These are phyloP conservation scores for Backusella macrospora DNA, from an alignment of 192 early-diverging fungal species.

Conservation along the genomic window DNA sequence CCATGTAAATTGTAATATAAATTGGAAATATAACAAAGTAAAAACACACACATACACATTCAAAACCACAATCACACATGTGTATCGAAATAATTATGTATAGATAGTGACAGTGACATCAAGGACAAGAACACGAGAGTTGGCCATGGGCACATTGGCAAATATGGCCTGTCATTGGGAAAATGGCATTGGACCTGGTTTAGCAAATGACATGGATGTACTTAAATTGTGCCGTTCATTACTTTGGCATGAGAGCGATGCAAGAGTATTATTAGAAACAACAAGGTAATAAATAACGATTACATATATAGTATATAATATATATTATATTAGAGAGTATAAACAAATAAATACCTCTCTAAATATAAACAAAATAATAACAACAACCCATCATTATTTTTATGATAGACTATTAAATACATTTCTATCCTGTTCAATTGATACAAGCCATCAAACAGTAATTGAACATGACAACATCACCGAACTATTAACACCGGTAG, in stretches of 20 bases:
- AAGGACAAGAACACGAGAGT: slow-evolving; percentile 36
- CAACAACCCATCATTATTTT: background rate
- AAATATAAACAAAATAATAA: background rate
- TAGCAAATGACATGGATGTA: slow-evolving; percentile 38
- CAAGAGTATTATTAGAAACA: slow-evolving; percentile 31
- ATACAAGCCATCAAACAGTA: slow-evolving; percentile 28
- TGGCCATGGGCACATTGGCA: slow-evolving; percentile 40
- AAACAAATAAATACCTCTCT: background rate
- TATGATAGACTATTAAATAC: slow-evolving; percentile 23
- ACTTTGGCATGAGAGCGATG: slow-evolving; percentile 34
- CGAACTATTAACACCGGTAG: slow-evolving; percentile 16
- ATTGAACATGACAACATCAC: slow-evolving; percentile 31
- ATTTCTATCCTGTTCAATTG: slow-evolving; percentile 28
- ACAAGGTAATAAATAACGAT: slow-evolving; percentile 23
- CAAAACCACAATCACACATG: background rate
- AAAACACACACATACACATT: background rate
- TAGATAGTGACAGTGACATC: slow-evolving; percentile 36
- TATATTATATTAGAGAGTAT: background rate
- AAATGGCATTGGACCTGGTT: slow-evolving; percentile 19
- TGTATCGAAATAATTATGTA: background rate
- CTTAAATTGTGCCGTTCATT: slow-evolving; percentile 26
- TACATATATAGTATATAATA: background rate
- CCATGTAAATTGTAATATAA: background rate
- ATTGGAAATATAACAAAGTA: background rate
- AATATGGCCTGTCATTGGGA: slow-evolving; percentile 44